These are phyloP conservation scores for Ormosia emarginata DNA, from an alignment of 306 rosid species.

Conservation along the genomic window DNA sequence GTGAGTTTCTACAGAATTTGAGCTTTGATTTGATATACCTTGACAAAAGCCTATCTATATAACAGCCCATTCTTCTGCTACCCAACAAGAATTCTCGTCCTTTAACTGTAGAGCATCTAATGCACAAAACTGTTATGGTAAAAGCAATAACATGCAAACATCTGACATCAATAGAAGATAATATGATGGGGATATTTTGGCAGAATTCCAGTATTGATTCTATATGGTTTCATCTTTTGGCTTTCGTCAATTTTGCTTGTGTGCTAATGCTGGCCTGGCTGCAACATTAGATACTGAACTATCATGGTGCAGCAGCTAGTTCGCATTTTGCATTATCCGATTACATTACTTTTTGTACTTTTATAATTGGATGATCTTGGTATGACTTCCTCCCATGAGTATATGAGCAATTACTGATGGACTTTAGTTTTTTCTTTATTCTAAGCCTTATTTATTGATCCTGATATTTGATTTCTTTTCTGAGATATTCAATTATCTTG, in stretches of 20 bases:
- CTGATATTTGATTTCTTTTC: not conserved
- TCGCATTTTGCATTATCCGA: not conserved
- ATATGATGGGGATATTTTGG: not conserved
- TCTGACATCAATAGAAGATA: not conserved
- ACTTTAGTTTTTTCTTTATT: too few species aligned
- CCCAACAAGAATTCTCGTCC: not conserved
- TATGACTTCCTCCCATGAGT: not conserved
- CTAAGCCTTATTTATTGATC: not conserved
- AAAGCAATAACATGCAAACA: constrained; percentile 12
- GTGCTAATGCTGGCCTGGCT: constrained; percentile 15
- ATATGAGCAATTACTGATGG: not conserved
- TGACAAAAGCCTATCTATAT: not conserved
- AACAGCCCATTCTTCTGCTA: not conserved
- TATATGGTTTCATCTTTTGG: not conserved
- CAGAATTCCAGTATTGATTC: not conserved
- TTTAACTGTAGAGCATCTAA: constrained; percentile 4
- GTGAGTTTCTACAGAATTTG: constrained; percentile 36
- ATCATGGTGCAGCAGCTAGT: not conserved
- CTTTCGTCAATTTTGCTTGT: not conserved
- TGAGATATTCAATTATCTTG: not conserved
- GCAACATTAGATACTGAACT: not conserved
- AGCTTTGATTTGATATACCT: constrained; percentile 2
- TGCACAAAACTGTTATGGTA: not conserved
- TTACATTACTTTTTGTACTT: not conserved
- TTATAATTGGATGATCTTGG: not conserved